phyloP scores from a whole-genome alignment of 371 early-diverging fungal genomes.

The Batrachochytrium dendrobatidis region DNA sequence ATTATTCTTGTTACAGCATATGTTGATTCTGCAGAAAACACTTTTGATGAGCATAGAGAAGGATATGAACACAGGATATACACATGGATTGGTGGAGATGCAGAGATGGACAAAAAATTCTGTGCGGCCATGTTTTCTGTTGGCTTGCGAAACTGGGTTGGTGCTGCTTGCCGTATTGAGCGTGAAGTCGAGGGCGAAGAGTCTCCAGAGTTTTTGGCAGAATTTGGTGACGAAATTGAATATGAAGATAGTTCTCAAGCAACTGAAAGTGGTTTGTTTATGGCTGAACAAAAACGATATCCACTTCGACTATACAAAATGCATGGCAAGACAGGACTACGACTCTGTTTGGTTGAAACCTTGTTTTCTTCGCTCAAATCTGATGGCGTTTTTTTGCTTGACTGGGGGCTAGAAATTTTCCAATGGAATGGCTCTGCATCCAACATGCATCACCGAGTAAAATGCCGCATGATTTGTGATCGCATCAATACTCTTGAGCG shows the following conservation, averaged over 20 bases:
- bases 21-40: neutral
- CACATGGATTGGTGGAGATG: conserved; percentile 38
- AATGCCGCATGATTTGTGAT: conserved; percentile 29
- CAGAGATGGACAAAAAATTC: conserved; percentile 44
- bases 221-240: conserved; percentile 22
- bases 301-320: conserved; percentile 30
- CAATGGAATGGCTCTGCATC: conserved; percentile 37
- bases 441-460: conserved; percentile 13
- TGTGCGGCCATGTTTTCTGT: conserved; percentile 42
- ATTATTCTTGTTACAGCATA: conserved; percentile 20
- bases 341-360: conserved; percentile 22
- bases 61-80: conserved; percentile 21
- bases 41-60: conserved; percentile 6
- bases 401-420: conserved; percentile 30
- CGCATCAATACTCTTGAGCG: conserved; percentile 32
- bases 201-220: conserved; percentile 20
- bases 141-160: conserved; percentile 33
- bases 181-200: conserved; percentile 36
- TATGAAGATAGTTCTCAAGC: conserved; percentile 20
- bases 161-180: conserved; percentile 13
- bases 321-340: conserved; percentile 15
- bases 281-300: conserved; percentile 23
- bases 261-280: conserved; percentile 32
- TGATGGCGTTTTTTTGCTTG: conserved; percentile 28
- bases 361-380: conserved; percentile 15